Evolutionary conservation across 2,329 filamentous ascomycete species (phyloP).

Genomic region (Diaporthe humulicola): DNA sequence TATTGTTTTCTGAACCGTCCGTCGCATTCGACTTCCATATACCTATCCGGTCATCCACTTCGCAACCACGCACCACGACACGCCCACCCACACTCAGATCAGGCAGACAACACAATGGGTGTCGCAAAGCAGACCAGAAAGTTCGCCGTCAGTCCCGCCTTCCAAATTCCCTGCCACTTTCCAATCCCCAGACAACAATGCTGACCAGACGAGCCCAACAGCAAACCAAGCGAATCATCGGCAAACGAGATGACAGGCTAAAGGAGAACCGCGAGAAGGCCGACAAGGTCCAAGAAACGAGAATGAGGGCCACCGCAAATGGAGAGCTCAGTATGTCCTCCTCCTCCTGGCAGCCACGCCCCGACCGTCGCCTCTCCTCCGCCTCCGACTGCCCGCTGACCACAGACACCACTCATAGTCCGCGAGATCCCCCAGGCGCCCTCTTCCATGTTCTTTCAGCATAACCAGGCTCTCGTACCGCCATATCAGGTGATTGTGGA

Average conservation of each 20-base stretch:
- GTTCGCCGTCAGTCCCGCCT: conserved; percentile 68
- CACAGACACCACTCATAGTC: conserved; percentile 19
- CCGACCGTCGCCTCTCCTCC: neutral
- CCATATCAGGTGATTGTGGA: no score
- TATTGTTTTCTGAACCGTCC: neutral
- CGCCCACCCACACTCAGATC: neutral
- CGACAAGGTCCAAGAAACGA: conserved; percentile 70
- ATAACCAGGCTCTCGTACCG: conserved; percentile 87
- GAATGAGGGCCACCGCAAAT: conserved; percentile 66
- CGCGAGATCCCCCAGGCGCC: conserved; percentile 75
- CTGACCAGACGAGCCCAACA: conserved; percentile 29
- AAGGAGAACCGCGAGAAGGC: conserved; percentile 84
- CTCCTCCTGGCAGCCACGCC: conserved; percentile 1
- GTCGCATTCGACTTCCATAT: neutral
- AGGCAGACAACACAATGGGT: conserved; percentile 72
- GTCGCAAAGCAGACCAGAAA: conserved; percentile 92
- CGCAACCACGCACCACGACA: neutral
- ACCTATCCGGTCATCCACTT: neutral
- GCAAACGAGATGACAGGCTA: conserved; percentile 82
- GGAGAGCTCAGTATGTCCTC: conserved; percentile 69
- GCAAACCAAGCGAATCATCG: conserved; percentile 84
- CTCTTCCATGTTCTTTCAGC: conserved; percentile 87
- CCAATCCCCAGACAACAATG: neutral
- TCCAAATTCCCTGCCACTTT: conserved; percentile 3
- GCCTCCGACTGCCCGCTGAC: conserved; percentile 31